A percentile compares a stretch with the other conserved stretches of the same genome.
Evolutionary conservation across 495 filamentous ascomycete species (phyloP).

Genomic region (Aspergillus mulundensis): DNA sequence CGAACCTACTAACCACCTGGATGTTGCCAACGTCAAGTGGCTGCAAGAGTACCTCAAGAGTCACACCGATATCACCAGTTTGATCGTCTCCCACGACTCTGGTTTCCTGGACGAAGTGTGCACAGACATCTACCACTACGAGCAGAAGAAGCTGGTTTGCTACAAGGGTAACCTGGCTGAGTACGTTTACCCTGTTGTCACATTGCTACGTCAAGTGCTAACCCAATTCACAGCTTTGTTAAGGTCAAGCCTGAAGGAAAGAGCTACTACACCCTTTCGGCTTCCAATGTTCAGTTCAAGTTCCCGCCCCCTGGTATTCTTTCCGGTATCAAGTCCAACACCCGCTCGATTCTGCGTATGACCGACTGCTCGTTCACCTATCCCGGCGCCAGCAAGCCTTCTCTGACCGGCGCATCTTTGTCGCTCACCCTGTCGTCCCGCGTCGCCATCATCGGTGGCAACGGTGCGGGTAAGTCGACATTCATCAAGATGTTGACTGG

Average conservation of each 20-base stretch:
- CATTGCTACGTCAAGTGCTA: background rate
- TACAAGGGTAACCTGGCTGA: constrained; percentile 93
- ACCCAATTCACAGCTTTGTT: constrained; percentile 59
- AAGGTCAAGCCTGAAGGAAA: constrained; percentile 92
- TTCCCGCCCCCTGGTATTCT: constrained; percentile 95
- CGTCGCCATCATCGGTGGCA: constrained; percentile 92
- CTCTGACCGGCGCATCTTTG: constrained; percentile 79
- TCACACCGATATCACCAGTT: constrained; percentile 92
- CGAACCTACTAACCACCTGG: constrained; percentile 98
- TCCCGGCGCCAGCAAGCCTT: constrained; percentile 78
- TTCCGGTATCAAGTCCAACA: constrained; percentile 89
- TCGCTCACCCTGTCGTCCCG: constrained; percentile 85
- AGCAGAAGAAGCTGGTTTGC: constrained; percentile 90
- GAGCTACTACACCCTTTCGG: constrained; percentile 96
- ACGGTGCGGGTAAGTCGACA: constrained; percentile 97
- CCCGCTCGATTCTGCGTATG: constrained; percentile 93
- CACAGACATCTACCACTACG: constrained; percentile 99
- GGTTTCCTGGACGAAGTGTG: constrained; percentile 95
- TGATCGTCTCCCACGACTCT: constrained; percentile 98
- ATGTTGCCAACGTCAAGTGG: constrained; percentile 96
- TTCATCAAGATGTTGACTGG: constrained; percentile 98
- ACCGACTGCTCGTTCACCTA: constrained; percentile 87
- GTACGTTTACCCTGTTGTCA: constrained; percentile 16
- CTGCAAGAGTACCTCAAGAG: constrained; percentile 90
- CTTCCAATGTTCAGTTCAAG: constrained; percentile 89